Base-by-base conservation (phyloP, 768 basidiomycete genomes). In the Calocera cornea region DNA sequence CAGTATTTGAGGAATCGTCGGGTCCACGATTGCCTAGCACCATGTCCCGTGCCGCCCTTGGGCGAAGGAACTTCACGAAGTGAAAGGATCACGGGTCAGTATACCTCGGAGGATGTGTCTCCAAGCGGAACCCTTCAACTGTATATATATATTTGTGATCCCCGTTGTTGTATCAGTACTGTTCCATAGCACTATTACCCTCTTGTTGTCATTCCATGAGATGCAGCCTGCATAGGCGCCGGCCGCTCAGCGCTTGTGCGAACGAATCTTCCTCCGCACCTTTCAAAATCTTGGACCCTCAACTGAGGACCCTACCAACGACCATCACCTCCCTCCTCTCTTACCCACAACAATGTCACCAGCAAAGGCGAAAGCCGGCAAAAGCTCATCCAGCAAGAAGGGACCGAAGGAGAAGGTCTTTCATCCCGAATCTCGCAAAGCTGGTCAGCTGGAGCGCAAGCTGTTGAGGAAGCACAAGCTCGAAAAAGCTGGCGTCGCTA, bases 381-480 rank as follows among this genome's bases (percentile, higher is more conserved):
- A 33, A 33, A 29, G 14, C 3, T 47, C 44, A 47, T 47, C 44
- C 8, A 47, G 44, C 44, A 74, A 74, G 64, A 68, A 73, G 2
- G 74, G 73, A 34, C 89, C 86, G 75, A 89, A 85, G 77, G 89
- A 90, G 73, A 92, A 92, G 72, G 71, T 92, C 11, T 88, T 87
- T 70, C 91, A 93, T 74, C 91, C 91, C 2, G 80, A 87, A 60
- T 93, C 91, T 24, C 82, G 91, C 69, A 93, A 92, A 77, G 91
- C 91, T 1, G 84, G 81, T 14, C 90, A 92, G 73, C 80, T 91
- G 16, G 79, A 83, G 17, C 83, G 90, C 24, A 80, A 83, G 67
- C 83, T 86, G 27, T 75, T 89, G 41, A 82, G 91, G 69, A 89
- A 89, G 71, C 80, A 80, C 24, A 90, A 86, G 74, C 79, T 92